Base-by-base conservation (phyloP, 176 grass and related monocot genomes). In the Oryza longistaminata region DNA sequence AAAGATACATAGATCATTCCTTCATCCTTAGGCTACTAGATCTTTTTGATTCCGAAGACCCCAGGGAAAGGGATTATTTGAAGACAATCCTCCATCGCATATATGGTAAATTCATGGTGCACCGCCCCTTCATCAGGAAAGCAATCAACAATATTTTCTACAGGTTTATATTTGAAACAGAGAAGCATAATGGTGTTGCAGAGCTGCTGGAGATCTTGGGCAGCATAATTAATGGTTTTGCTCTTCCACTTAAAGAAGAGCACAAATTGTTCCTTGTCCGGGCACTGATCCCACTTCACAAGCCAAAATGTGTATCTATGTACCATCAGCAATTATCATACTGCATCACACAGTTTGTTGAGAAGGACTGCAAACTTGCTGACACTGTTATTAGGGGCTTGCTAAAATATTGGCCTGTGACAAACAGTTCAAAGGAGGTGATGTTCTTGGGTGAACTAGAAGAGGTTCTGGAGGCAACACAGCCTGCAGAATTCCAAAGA, bases 31-130 rank as follows among this genome's bases (percentile, higher is more conserved):
- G 70, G 88, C 61, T 98, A 16, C 74, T 98, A 48, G 93, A 98
- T 81, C 93, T 98, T 80, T 98, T 98, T 83, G 96, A 98, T 72
- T 98, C 96, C 1, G 96, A 98, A 66, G 96, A 98, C 58, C 89
- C 89, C n/a, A 93, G 96, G 87, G 96, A 98, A 74, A 98, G 96
- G 79, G 96, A 98, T 52, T 98, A 98, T 78, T 65, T 98, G 11
- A 98, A 98, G 90, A 93, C 93, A 0, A 98, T 95, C 85, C 96
- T 98, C 19, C 96, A 98, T 61, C 85, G 96, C 15, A 95, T 98
- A 88, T 98, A 98, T 87, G 96, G 96, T 39, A 98, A 95, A 93
- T 98, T 98, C 79, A 98, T 98, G 96, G 93, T 98, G 39, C 93
- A 98, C 72, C 96, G 96, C 31, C 96, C 96, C n/a, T 95, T 92